Base-by-base conservation (phyloP, 331 rosid genomes). In the Rosa hybrid region DNA sequence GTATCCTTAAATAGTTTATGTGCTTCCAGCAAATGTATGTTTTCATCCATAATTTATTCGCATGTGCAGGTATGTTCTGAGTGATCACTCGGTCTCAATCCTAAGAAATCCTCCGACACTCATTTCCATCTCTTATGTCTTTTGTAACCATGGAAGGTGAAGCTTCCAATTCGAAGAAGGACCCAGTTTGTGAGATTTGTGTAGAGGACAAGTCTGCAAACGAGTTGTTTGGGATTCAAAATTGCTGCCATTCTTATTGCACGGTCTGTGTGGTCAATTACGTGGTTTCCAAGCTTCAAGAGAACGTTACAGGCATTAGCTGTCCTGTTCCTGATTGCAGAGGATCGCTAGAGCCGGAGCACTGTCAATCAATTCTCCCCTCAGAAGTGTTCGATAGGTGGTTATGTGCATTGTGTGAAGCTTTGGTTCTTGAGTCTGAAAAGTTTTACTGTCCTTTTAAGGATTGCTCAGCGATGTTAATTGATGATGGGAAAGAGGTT, bases 371-470 rank as follows among this genome's bases (percentile, higher is more conserved):
- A 8, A 88, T 94, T 62, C 83, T 91, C 0, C 83, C 92, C 0
- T 1, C 39, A 0, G 71, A 67, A 57, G 82, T 86, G 16, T 88
- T 86, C 3, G 83, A 84, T 11, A 71, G 81, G 69, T 94, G 98
- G 98, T 91, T 89, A 6, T 25, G 25, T 1, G 91, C 90, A 0
- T 9, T 88, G 71, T 91, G 98, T 1, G 93, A 94, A 79, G 87
- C 92, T 0, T 34, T 80, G 68, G 76, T 91, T 2, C 77, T 45
- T 1, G 84, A 23, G 1, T 69, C 74, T 4, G 80, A 86, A 42
- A 94, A 88, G 46, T 87, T 90, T 9, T 94, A 94, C 48, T 91
- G 98, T 38, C 98, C 97, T 0, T 89, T 44, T 6, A 78, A 76
- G 81, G 93, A 89, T 12, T 94, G 97, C 63, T 85, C 90, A 1